These are phyloP conservation scores for Wickerhamiella spandovensis DNA, from an alignment of 805 yeast species.

Conservation along the genomic window DNA sequence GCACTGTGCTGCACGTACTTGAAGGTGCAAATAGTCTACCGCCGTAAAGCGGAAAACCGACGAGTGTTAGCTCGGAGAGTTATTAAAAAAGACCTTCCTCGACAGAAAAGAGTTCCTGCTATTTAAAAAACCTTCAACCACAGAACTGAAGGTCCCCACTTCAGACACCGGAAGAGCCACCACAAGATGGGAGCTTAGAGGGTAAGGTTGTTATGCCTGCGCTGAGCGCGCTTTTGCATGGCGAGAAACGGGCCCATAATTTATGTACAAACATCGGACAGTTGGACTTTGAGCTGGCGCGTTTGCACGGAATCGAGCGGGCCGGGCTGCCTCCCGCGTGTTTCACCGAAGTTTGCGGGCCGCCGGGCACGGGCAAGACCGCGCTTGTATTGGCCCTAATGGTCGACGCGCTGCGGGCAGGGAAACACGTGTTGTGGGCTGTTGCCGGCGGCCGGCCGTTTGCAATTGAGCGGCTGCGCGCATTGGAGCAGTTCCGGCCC, in stretches of 20 bases:
- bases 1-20: too few relatives aligned
- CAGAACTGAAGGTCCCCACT: background rate
- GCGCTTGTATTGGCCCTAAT: slow-evolving; percentile 14
- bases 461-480: slow-evolving; percentile 14
- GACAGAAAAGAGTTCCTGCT: background rate
- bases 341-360: slow-evolving; percentile 19
- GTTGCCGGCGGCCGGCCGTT: slow-evolving; percentile 12
- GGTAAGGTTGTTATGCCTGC: slow-evolving; percentile 3
- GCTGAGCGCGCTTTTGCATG: slow-evolving; percentile 4
- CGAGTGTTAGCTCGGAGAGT: too few relatives aligned
- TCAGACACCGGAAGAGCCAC: too few relatives aligned
- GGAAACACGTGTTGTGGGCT: slow-evolving; percentile 17
- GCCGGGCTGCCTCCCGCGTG: slow-evolving; percentile 7
- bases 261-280: slow-evolving; percentile 4
- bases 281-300: slow-evolving; percentile 7
- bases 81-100: background rate
- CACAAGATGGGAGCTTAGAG: background rate
- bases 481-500: slow-evolving; percentile 7
- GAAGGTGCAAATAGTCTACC: too few relatives aligned
- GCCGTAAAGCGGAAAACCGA: too few relatives aligned
- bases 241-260: background rate
- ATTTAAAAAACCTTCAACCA: background rate
- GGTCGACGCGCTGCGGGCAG: slow-evolving; percentile 13
- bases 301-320: background rate
- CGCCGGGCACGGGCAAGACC: slow-evolving; percentile 22